These are phyloP conservation scores for Viola odorata DNA, from an alignment of 345 rosid genomes.

Conservation along the genomic window DNA sequence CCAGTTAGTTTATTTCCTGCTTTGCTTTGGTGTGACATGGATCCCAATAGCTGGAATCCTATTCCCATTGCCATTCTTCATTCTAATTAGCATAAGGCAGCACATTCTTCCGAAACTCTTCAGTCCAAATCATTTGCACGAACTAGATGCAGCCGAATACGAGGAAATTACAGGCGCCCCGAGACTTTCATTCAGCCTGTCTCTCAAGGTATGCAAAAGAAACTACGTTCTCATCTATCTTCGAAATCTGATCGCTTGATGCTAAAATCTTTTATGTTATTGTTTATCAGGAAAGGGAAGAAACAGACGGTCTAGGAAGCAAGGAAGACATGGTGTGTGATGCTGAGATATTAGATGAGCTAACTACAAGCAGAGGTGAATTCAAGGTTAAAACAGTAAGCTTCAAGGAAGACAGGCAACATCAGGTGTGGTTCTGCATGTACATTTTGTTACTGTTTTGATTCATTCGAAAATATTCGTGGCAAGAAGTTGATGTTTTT, in stretches of 20 bases:
- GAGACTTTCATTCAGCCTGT: constrained; percentile 29
- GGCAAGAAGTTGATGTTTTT: too few relatives aligned
- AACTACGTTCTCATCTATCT: neutral
- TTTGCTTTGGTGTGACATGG: constrained; percentile 79
- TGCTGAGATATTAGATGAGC: constrained; percentile 66
- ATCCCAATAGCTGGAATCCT: constrained; percentile 79
- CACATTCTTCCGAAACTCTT: constrained; percentile 63
- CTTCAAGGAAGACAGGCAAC: constrained; percentile 38
- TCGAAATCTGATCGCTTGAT: neutral
- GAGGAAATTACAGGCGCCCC: constrained; percentile 59
- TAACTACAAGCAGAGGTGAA: constrained; percentile 83
- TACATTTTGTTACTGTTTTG: too few relatives aligned
- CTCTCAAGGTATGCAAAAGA: constrained; percentile 26
- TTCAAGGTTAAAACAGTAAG: constrained; percentile 52
- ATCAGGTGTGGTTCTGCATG: too few relatives aligned
- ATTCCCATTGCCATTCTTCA: constrained; percentile 80
- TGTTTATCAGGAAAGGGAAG: constrained; percentile 40
- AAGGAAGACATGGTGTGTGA: constrained; percentile 35
- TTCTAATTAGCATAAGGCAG: constrained; percentile 67
- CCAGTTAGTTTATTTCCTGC: constrained; percentile 53
- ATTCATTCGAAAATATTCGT: too few relatives aligned
- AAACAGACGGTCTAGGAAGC: constrained; percentile 7
- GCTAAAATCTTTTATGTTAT: neutral
- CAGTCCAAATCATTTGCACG: constrained; percentile 35
- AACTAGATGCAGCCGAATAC: constrained; percentile 78